These are phyloP conservation scores for Auricularia heimuer DNA, from an alignment of 768 basidiomycete genomes.

Conservation along the genomic window DNA sequence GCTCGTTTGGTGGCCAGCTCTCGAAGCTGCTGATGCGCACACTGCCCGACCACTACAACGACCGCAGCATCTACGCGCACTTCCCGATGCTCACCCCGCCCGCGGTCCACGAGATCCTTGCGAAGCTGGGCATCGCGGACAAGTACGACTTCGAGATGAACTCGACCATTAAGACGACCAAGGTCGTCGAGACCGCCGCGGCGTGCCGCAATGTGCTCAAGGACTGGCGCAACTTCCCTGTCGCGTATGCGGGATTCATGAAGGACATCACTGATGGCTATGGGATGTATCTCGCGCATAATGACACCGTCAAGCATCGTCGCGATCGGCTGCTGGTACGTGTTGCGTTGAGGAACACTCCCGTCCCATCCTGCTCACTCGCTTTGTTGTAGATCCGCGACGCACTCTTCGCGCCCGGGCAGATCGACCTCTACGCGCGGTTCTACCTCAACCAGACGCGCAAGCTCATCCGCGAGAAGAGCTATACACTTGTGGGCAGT, in stretches of 20 bases:
- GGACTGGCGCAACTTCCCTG: neutral
- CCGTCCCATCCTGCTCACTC: neutral
- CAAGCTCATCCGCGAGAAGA: constrained; percentile 42
- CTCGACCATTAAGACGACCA: constrained; percentile 14
- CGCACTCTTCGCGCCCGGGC: constrained; percentile 39
- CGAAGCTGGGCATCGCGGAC: constrained; percentile 41
- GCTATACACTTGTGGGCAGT: constrained; percentile 49
- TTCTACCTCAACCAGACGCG: constrained; percentile 61
- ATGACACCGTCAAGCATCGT: neutral
- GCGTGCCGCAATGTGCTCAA: constrained; percentile 2
- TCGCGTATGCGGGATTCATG: constrained; percentile 26
- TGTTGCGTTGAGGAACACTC: neutral
- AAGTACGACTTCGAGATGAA: constrained; percentile 52
- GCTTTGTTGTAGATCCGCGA: constrained; percentile 24
- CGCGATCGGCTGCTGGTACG: neutral
- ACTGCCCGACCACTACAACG: constrained; percentile 57
- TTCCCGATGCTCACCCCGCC: constrained; percentile 82
- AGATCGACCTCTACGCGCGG: constrained; percentile 38
- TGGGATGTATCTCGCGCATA: constrained; percentile 33
- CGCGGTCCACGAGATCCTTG: constrained; percentile 51
- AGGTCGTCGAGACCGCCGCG: constrained; percentile 13
- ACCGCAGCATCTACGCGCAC: constrained; percentile 70
- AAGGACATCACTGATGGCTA: constrained; percentile 44
- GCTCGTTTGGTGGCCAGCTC: constrained; percentile 37
- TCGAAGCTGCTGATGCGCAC: constrained; percentile 52